Percentiles rank a stretch among this genome's conserved stretches.
Evolutionary conservation across 2,329 filamentous ascomycete species (phyloP).

Genomic region (Cytospora mali): DNA sequence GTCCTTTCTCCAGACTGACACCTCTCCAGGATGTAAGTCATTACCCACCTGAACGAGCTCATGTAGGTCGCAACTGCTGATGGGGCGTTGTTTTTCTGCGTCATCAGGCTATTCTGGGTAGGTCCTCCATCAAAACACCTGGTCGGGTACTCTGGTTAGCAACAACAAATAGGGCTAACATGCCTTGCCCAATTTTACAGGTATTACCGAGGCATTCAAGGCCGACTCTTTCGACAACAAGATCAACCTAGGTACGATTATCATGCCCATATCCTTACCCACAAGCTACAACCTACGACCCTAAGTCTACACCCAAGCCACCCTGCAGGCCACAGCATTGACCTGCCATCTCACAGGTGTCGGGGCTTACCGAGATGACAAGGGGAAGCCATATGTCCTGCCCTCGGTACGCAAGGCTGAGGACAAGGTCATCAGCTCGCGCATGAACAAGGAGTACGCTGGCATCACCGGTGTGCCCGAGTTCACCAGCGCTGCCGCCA

Average conservation of each 20-base stretch:
- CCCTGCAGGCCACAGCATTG: slow-evolving; percentile 19
- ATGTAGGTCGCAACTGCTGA: slow-evolving; percentile 27
- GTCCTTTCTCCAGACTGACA: slow-evolving; percentile 22
- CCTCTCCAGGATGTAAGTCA: slow-evolving; percentile 30
- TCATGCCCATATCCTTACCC: slow-evolving; percentile 11
- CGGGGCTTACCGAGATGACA: slow-evolving; percentile 96
- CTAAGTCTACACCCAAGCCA: slow-evolving; percentile 17
- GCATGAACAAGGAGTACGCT: slow-evolving; percentile 95
- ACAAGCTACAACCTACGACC: slow-evolving; percentile 15
- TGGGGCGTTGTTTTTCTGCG: slow-evolving; percentile 32
- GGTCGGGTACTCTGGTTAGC: slow-evolving; percentile 10
- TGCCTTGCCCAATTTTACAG: slow-evolving; percentile 43
- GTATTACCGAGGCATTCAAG: slow-evolving; percentile 99
- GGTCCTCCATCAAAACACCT: slow-evolving; percentile 36
- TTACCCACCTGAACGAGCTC: not conserved
- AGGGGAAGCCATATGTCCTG: slow-evolving; percentile 96
- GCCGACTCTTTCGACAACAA: slow-evolving; percentile 91
- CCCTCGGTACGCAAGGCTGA: slow-evolving; percentile 90
- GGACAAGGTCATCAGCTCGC: slow-evolving; percentile 76
- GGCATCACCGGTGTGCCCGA: slow-evolving; percentile 94
- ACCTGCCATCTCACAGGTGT: slow-evolving; percentile 62
- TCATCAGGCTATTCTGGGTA: slow-evolving; percentile 74
- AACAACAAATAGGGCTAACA: slow-evolving; percentile 29
- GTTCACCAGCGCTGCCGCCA: slow-evolving; percentile 89
- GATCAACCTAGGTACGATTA: slow-evolving; percentile 84